A percentile compares a stretch with the other conserved stretches of the same genome.
Evolutionary conservation across 768 basidiomycete species (phyloP).

Genomic region (Tricholoma flavovirens): DNA sequence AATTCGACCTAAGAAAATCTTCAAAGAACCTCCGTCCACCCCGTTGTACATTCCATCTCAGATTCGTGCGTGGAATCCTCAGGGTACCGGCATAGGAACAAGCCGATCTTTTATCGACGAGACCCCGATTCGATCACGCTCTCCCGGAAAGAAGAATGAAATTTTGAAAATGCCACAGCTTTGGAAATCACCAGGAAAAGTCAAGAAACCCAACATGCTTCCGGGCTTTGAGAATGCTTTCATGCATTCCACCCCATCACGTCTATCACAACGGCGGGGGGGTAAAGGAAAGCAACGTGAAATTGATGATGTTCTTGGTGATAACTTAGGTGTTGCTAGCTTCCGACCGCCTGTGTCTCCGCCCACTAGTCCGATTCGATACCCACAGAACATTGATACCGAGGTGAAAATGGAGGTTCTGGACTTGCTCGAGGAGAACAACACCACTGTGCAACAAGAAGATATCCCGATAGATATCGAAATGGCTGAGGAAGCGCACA

Average conservation of each 20-base stretch:
- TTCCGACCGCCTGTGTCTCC: slow-evolving; percentile 15
- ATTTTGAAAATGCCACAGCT: slow-evolving; percentile 16
- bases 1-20: slow-evolving; percentile 35
- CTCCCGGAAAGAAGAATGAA: slow-evolving; percentile 13
- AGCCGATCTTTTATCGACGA: slow-evolving; percentile 24
- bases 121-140: slow-evolving; percentile 29
- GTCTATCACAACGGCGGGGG: slow-evolving; percentile 14
- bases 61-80: slow-evolving; percentile 30
- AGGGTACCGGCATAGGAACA: slow-evolving; percentile 14
- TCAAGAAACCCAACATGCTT: slow-evolving; percentile 28
- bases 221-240: slow-evolving; percentile 57
- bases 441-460: background rate
- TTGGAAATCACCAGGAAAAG: slow-evolving; percentile 29
- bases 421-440: background rate
- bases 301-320: background rate
- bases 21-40: slow-evolving; percentile 32
- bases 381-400: slow-evolving; percentile 26
- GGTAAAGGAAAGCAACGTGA: slow-evolving; percentile 18
- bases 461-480: background rate
- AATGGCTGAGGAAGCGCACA: background rate
- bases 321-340: slow-evolving; percentile 5
- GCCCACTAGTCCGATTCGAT: slow-evolving; percentile 19
- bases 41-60: slow-evolving; percentile 36
- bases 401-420: slow-evolving; percentile 19
- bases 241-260: slow-evolving; percentile 31